Evolutionary conservation across 2,329 filamentous ascomycete species (phyloP), one percentile per base, ranked within the genome.

Genomic region (Fusarium sp.): DNA sequence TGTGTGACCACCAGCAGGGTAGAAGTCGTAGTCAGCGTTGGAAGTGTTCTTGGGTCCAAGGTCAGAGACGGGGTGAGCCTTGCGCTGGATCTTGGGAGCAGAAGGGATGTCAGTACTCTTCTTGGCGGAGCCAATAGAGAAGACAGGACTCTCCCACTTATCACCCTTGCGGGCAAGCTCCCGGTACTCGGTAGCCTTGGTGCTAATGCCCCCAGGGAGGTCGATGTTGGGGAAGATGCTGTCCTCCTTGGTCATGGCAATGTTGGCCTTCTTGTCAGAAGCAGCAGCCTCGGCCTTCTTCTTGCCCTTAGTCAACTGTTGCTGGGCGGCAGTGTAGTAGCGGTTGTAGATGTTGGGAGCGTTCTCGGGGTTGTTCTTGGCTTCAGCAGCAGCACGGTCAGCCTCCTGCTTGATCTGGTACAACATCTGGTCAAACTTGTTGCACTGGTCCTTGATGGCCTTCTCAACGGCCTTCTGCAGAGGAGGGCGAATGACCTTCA

Each of bases 171-270:
- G 86, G 12, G 95, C 93, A 63, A 97, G 87, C 26, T 98, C 90
- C 84, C 90, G 93, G 87, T 97, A 98, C 82, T 97, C 94, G 27
- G 93, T 97, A 13, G 95, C 95, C 89, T 97, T 98, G 84, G 90
- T 91, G 75, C 93, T 96, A 80, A 98, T 95, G 60, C 94, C 95
- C 27, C 81, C 82, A 30, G 95, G 94, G 9, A 99, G 87, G 62
- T 91, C 87, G 78, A 99, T 91, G 79, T 95, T 86, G 78, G 93
- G 92, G 91, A 99, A 97, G 72, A 89, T 93, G 72, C 93, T 95
- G 78, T 98, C 93, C 74, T 97, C 89, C 83, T 94, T 90, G 42
- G 94, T 81, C 68, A 82, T 80, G 57, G 81, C 80, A 14, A 82
- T 45, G 54, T 89, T 84, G 79, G 92, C 88, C 83, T 93, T 90